Base-by-base conservation (phyloP, 2,329 filamentous ascomycete species). In the Bimuria novae-zelandiae region DNA sequence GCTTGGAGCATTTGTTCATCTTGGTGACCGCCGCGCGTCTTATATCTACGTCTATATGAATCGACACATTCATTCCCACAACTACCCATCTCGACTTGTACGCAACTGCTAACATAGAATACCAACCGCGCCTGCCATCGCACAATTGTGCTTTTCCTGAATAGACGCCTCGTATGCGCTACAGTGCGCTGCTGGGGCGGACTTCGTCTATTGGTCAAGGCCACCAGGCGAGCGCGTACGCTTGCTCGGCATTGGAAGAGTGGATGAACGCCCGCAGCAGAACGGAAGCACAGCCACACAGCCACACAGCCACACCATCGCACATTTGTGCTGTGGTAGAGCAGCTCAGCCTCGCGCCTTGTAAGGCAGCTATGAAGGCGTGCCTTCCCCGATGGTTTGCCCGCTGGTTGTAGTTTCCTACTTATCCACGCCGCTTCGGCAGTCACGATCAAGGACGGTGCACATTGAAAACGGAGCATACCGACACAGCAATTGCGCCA, bases 271-370 rank as follows among this genome's bases (percentile, higher is more conserved):
- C 42, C 12, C 4, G 30, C 11, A 12, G 29, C 33, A 33, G 8
- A 19, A 14, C 19, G 21, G 21, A 12, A 3, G 19, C 10, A 22
- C 30, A 46, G 30, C 30, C 19, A 21, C 39, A 29, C 39, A 42
- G 7, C 10, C 39, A 29, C 23, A 27, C 14, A 14, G 39, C 39
- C 43, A 46, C 43, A 36, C 19, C 22, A 46, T 22, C 43, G 43
- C 43, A 46, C 30, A 46, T 46, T 37, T 46, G 43, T 46, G 43
- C 32, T 46, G 21, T 36, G 14, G 21, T 7, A 16, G 30, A 16
- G 16, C 17, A 46, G 43, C 43, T 36, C 43, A 46, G 43, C 43
- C 43, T 46, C 27, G 30, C 27, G 19, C 21, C 6, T 17, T 4
- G 8, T 14, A 7, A 37, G 32, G 19, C 32, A 25, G 40, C 23